Base-by-base conservation (phyloP, 164 flowering plant genomes). In the Tinospora cordifolia region DNA sequence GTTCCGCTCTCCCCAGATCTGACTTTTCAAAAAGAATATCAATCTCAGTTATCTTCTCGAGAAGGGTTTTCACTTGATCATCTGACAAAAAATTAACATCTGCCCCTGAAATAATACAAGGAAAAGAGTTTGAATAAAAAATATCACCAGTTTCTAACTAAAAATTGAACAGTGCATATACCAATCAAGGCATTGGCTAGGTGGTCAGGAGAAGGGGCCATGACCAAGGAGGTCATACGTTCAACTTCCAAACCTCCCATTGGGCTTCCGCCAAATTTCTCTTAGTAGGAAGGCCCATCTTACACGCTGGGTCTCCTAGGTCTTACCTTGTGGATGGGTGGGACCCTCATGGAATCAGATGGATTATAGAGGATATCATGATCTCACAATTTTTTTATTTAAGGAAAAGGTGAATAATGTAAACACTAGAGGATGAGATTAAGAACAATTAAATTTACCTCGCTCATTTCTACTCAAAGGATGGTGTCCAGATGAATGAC, bases 11-110 rank as follows among this genome's bases (percentile, higher is more conserved):
- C 70, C 62, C 79, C 12, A 22, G 62, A 46, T 79, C 78, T 46
- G 75, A 69, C 47, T 79, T 84, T 62, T 69, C 46, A 44, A 69
- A 58, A 76, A 84, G 74, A 40, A 88, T 58, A 6, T 85, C 73
- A 59, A 88, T 79, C 65, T 63, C 78, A 77, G 79, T 75, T 60
- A 86, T 76, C 77, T 85, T 90, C 62, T 84, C 86, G 54, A 83
- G 62, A 27, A 91, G 89, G 25, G 75, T 67, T 74, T 76, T 78
- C 72, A 81, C 22, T 75, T 87, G 81, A 22, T 78, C 73, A 71
- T 88, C 70, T 66, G 90, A 83, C 67, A 88, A 21, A 38, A 78
- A 75, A 66, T 71, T 22, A 9, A 67, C 81, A 74, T 81, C 83
- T 47, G 77, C 73, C 41, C 78, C 93, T 88, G 87, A 59, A 84